Evolutionary conservation across 345 rosid genomes (phyloP).

Genomic region (Physaria fendleri): DNA sequence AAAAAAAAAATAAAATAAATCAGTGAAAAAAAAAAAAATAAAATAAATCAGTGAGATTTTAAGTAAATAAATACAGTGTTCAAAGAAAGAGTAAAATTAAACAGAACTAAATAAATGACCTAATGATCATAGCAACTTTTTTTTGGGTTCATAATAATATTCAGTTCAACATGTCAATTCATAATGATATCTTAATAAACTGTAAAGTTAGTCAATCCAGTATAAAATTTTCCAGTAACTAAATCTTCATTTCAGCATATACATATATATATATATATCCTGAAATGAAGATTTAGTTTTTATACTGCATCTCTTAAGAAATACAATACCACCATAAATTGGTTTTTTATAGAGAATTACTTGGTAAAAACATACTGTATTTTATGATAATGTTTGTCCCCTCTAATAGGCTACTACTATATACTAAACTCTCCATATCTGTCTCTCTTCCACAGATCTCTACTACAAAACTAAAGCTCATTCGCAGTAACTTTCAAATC

Average conservation of each 20-base stretch:
- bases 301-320: too few relatives aligned
- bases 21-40: too few relatives aligned
- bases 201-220: background rate
- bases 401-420: slow-evolving; percentile 19
- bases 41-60: too few relatives aligned
- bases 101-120: background rate
- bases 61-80: too few relatives aligned
- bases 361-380: slow-evolving; percentile 7
- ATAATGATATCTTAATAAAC: background rate
- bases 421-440: slow-evolving; percentile 8
- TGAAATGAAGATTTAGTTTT: too few relatives aligned
- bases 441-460: slow-evolving; percentile 4
- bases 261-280: too few relatives aligned
- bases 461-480: background rate
- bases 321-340: background rate
- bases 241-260: background rate
- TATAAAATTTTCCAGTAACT: background rate
- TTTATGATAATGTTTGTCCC: slow-evolving; percentile 7
- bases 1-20: too few relatives aligned
- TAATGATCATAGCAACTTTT: background rate
- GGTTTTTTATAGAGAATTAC: background rate
- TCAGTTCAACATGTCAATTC: too few relatives aligned
- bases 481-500: background rate
- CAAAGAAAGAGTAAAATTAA: too few relatives aligned
- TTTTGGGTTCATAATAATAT: too few relatives aligned